phyloP scores from a whole-genome alignment of 2,329 filamentous ascomycete species.

The Neofusicoccum cordaticola region DNA sequence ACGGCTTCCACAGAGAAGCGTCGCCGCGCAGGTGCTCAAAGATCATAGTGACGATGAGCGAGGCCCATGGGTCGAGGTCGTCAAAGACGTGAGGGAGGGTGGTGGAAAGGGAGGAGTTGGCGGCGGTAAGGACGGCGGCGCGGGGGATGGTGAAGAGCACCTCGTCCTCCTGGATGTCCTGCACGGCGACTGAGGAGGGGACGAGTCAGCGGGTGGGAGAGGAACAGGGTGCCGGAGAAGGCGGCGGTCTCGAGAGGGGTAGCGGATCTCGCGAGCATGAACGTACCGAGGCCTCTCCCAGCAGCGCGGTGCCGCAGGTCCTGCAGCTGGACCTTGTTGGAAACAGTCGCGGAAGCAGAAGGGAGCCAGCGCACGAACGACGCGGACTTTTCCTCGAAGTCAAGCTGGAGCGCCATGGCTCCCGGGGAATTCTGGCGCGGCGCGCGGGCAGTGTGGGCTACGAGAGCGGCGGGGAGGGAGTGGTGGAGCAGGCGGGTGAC shows the following conservation, averaged over 20 bases:
- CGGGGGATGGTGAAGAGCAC: slow-evolving; percentile 79
- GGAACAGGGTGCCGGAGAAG: neutral
- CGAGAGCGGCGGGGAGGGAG: neutral
- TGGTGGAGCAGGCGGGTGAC: slow-evolving; percentile 2
- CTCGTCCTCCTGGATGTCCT: slow-evolving; percentile 70
- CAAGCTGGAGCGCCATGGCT: slow-evolving; percentile 20
- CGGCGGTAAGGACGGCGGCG: slow-evolving; percentile 64
- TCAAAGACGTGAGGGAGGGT: slow-evolving; percentile 41
- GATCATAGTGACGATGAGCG: slow-evolving; percentile 74
- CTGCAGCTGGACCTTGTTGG: slow-evolving; percentile 55
- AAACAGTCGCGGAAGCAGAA: slow-evolving; percentile 53
- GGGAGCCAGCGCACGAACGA: slow-evolving; percentile 59
- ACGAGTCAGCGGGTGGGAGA: neutral
- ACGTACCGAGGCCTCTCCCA: slow-evolving; percentile 63
- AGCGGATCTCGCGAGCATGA: slow-evolving; percentile 1
- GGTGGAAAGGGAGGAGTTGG: slow-evolving; percentile 66
- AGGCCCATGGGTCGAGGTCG: slow-evolving; percentile 48
- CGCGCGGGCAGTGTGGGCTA: neutral
- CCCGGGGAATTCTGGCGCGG: neutral
- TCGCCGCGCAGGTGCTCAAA: slow-evolving; percentile 65
- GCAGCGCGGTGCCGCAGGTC: slow-evolving; percentile 57
- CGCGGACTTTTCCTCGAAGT: slow-evolving; percentile 45
- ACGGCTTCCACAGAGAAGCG: slow-evolving; percentile 70
- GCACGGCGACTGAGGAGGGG: slow-evolving; percentile 59
- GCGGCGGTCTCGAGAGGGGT: neutral